Evolutionary conservation across 2,329 filamentous ascomycete species (phyloP).

Genomic region (Arthroderma sp.): DNA sequence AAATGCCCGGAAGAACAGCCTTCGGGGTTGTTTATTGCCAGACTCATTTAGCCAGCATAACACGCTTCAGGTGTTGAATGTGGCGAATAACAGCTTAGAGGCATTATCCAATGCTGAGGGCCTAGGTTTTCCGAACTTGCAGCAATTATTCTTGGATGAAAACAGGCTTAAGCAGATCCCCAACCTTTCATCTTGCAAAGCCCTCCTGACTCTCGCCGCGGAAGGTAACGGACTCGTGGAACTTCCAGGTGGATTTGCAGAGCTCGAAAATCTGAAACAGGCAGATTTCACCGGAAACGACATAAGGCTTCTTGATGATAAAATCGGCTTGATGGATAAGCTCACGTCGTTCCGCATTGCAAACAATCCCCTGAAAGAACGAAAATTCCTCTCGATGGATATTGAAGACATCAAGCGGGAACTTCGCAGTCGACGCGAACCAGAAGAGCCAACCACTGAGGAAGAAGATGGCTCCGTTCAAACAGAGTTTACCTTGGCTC

Average conservation of each 20-base stretch:
- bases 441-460: constrained; percentile 25
- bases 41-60: constrained; percentile 45
- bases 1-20: constrained; percentile 61
- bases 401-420: constrained; percentile 70
- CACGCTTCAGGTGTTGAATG: constrained; percentile 60
- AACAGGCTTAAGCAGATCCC: constrained; percentile 67
- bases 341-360: constrained; percentile 62
- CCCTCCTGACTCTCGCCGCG: constrained; percentile 57
- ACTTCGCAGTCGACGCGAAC: constrained; percentile 52
- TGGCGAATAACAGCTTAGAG: constrained; percentile 61
- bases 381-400: constrained; percentile 67
- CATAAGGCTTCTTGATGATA: constrained; percentile 59
- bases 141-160: constrained; percentile 61
- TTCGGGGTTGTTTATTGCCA: constrained; percentile 59
- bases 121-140: constrained; percentile 57
- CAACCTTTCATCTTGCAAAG: constrained; percentile 59
- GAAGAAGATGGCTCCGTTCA: constrained; percentile 28
- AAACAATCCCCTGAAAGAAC: constrained; percentile 83
- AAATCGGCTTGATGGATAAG: constrained; percentile 65
- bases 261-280: constrained; percentile 54
- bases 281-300: constrained; percentile 80
- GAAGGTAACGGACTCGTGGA: constrained; percentile 68
- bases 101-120: constrained; percentile 35
- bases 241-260: constrained; percentile 64
- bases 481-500: constrained; percentile 28